Evolutionary conservation across 2,329 filamentous ascomycete genomes (phyloP).

Genomic region (Trichoderma pleuroti): DNA sequence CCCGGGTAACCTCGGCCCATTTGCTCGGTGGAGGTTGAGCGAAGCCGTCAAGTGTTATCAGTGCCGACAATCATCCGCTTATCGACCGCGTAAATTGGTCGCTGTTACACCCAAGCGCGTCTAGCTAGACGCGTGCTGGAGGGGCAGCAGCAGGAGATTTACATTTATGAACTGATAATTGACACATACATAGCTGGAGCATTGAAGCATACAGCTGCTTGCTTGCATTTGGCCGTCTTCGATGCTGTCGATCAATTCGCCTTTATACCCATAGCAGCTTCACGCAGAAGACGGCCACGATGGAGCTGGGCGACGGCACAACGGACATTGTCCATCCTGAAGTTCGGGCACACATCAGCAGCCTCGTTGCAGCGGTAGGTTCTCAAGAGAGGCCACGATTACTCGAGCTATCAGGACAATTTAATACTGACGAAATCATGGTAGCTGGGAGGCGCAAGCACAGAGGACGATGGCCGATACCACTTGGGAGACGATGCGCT

Average conservation of each 20-base stretch:
- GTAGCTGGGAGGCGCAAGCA: constrained; percentile 79
- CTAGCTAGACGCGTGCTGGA: constrained; percentile 23
- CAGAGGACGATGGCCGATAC: constrained; percentile 77
- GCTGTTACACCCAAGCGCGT: constrained; percentile 23
- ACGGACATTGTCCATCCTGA: constrained; percentile 77
- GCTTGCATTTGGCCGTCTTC: neutral
- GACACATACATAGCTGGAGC: no score
- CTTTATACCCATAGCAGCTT: constrained; percentile 4
- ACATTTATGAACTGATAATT: no score
- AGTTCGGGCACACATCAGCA: constrained; percentile 89
- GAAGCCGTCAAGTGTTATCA: constrained; percentile 10
- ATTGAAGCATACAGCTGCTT: neutral
- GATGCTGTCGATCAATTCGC: neutral
- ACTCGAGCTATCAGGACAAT: neutral
- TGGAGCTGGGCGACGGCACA: constrained; percentile 53
- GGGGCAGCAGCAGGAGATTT: neutral
- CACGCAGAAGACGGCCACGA: constrained; percentile 28
- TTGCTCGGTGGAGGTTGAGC: constrained; percentile 17
- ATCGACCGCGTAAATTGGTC: constrained; percentile 19
- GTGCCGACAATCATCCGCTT: constrained; percentile 21
- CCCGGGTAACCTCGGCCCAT: constrained; percentile 45
- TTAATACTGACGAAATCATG: constrained; percentile 20
- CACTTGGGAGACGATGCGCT: constrained; percentile 89
- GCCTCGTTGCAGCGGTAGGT: constrained; percentile 84
- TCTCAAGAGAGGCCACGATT: constrained; percentile 30